Base-by-base conservation (phyloP, 129 eudicot species). In the Centaurea solstitialis region DNA sequence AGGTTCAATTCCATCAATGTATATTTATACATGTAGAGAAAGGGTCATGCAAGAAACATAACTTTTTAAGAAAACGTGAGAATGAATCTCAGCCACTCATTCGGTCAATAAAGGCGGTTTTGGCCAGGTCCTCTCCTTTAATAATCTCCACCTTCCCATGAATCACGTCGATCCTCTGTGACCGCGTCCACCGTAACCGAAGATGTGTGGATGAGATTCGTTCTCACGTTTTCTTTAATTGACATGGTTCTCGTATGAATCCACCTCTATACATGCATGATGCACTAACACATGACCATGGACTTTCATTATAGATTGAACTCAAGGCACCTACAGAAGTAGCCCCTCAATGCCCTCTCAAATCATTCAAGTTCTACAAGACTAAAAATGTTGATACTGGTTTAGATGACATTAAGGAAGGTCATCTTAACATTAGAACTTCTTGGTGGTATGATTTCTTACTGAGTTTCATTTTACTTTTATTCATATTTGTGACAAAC, bases 391-490 rank as follows among this genome's bases (percentile, higher is more conserved):
- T 87, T 62, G 85, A 83, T 17, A 85, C 90, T 1, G 90, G 90
- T n/a, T 59, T 70, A 7, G 11, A 41, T 28, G 91, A 84, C 7
- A 86, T 91, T 38, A 82, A 68, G 79, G 80, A 78, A 18, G 96
- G 91, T 9, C 82, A 82, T 75, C 76, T 78, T 71, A 91, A 88
- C 77, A 88, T 76, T 45, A 84, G 91, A 76, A 88, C 91, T 57
- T 85, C 92, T 12, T 91, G 96, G 96, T 91, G 96, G 96, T 91
- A 91, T 43, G 90, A 22, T 79, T 9, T 79, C 38, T 33, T 9
- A 1, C 22, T 17, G n/a, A 47, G 61, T 13, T 13, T 41, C 13
- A 47, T 47, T 47, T 45, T 12, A 47, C 18, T 11, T 47, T 47
- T 47, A 12, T 47, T 12, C 18, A 3, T 47, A 47, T 12, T 9